Base-by-base conservation (phyloP, 2,329 filamentous ascomycete genomes). In the Pseudogymnoascus sp. region DNA sequence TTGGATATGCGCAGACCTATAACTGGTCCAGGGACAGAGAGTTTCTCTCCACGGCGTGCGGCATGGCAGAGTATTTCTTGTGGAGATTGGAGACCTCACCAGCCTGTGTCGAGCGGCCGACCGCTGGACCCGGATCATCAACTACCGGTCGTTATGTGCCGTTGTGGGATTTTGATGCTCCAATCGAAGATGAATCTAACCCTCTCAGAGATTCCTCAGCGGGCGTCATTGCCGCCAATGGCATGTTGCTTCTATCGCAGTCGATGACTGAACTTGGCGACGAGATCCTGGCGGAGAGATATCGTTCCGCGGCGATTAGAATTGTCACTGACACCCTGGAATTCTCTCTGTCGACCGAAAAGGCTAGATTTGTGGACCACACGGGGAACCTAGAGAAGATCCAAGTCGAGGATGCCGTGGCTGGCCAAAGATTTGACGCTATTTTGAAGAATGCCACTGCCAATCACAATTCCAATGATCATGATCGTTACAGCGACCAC, bases 131-230 rank as follows among this genome's bases (percentile, higher is more conserved):
- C 7, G 36, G 58, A 23, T 41, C 19, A 9, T 8, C 33, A 41
- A 60, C 41, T 16, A 52, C 25, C 7, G 66, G 69, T 1, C 55
- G 69, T 9, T 65, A 69, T 16, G 70, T 74, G 1, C 75, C 75
- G 2, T 67, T 74, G 0, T 76, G 74, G 75, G 80, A 83, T 61
- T 82, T 82, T 55, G 77, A 82, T 63, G 80, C 80, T 0, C 80
- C 80, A 0, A 65, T 75, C 5, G 65, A 71, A 2, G 70, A 74
- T 35, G 38, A 52, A 30, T 16, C 45, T 8, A 52, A 52, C n/a
- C 45, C 45, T 30, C 25, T 52, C n/a, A 25, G 75, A 0, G 75
- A 77, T n/a, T 72, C 71, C 1, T 77, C 74, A 0, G 74, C 75
- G 0, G 76, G 75, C 0, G 67, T 72, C 16, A 76, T 77, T 59